phyloP scores from a whole-genome alignment of 306 rosid species.

The Vicia faba region DNA sequence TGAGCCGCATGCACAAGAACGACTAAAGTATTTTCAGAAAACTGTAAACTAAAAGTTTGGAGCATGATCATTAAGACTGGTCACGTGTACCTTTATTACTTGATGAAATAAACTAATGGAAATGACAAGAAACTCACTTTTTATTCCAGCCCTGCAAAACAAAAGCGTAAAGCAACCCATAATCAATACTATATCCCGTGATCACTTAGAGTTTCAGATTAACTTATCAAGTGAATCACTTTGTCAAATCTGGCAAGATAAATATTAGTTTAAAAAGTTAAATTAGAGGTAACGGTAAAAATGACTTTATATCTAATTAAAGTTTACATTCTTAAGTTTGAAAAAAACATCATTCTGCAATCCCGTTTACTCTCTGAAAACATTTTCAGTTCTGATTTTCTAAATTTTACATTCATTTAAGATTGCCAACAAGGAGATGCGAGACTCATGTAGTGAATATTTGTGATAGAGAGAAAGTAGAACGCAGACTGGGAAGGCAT shows the following conservation, averaged over 20 bases:
- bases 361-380: no score
- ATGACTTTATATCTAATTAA: background rate
- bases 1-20: constrained; percentile 12
- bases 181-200: constrained; percentile 33
- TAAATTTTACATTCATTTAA: no score
- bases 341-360: background rate
- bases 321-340: background rate
- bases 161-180: constrained; percentile 16
- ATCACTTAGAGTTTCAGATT: constrained; percentile 31
- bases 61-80: background rate
- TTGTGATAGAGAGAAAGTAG: no score
- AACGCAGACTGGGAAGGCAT: no score
- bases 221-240: constrained; percentile 20
- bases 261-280: constrained; percentile 18
- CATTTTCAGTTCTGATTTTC: no score
- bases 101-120: constrained; percentile 31
- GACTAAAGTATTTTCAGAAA: constrained; percentile 21
- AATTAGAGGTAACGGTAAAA: constrained; percentile 18
- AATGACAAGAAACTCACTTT: constrained; percentile 69
- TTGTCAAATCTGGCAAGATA: constrained; percentile 14
- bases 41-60: constrained; percentile 17
- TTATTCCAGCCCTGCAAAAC: constrained; percentile 99
- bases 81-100: constrained; percentile 29
- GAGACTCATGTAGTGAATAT: no score
- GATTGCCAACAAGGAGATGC: no score